Percentiles rank a stretch among this genome's conserved stretches.
Evolutionary conservation across 306 rosid species (phyloP).

Genomic region (Sicyos baderoa): DNA sequence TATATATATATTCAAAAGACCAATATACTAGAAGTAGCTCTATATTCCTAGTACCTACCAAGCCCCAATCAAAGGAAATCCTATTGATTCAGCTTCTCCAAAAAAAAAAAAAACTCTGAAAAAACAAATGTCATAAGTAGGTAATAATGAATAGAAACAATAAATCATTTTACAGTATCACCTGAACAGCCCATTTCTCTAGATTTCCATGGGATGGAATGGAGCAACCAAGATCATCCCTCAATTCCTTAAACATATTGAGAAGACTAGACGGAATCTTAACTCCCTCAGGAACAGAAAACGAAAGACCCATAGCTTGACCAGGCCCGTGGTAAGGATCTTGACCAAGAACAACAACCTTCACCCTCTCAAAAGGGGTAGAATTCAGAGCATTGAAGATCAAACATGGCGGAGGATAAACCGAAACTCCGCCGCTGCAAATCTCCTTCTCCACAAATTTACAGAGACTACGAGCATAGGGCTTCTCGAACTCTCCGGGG

Average conservation of each 20-base stretch:
- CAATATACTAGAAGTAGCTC: not conserved
- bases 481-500: conserved; percentile 57
- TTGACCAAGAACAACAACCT: conserved; percentile 91
- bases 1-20: not conserved
- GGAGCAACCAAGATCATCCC: conserved; percentile 78
- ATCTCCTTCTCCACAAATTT: conserved; percentile 56
- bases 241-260: conserved; percentile 78
- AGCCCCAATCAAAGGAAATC: not conserved
- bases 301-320: conserved; percentile 98
- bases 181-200: conserved; percentile 90
- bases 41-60: not conserved
- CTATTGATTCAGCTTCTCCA: not conserved
- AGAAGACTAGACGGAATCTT: conserved; percentile 82
- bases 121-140: not conserved
- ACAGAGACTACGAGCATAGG: conserved; percentile 54
- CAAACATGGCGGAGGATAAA: conserved; percentile 74
- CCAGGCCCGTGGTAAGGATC: conserved; percentile 97
- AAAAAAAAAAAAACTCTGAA: not conserved
- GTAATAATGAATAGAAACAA: not conserved
- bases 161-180: conserved; percentile 12
- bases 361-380: conserved; percentile 60
- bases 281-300: conserved; percentile 83
- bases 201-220: conserved; percentile 77
- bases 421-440: conserved; percentile 27
- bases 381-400: conserved; percentile 88